Evolutionary conservation across 2,329 filamentous ascomycete genomes (phyloP), one percentile per base, ranked within the genome.

Genomic region (Pestalotiopsis sp.): DNA sequence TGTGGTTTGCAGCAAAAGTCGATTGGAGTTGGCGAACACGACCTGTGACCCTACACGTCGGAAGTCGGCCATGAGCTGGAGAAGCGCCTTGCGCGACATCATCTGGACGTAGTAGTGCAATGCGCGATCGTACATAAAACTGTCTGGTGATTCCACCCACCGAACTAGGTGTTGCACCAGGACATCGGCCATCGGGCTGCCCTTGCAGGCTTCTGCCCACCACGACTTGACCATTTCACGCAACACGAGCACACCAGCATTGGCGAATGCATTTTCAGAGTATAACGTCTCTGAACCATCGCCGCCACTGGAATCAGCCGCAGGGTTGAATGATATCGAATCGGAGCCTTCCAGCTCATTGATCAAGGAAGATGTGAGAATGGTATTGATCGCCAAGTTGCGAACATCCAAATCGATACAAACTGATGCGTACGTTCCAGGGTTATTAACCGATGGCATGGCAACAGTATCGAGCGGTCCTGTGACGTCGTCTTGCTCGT

Each of bases 181-280:
- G 67, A 98, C 90, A 81, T 99, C 96, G 0, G 97, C 97, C 94
- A 99, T 98, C 56, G 90, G 92, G 75, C 93, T 97, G 49, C 94
- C 94, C 70, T 90, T 90, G 78, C 94, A 96, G 5, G 96, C 97
- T 80, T 99, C 95, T 1, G 92, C 88, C 96, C 96, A 99, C 97
- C 97, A 99, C 2, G 93, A 89, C 79, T 98, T 97, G 74, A 99
- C 96, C 95, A 99, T 98, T 75, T 98, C 97, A 14, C 96, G 92
- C 3, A 99, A 86, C 0, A 99, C 96, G 6, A 91, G 88, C 4
- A 98, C 93, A 67, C 94, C 94, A 3, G 95, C 94, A 64, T 94
- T 93, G n/a, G 95, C 92, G 78, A 99, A 99, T 0, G 95, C 94
- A 70, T 92, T 96, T 71, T 97, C 94, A 0, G 94, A 93, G 71